phyloP scores from a whole-genome alignment of 495 filamentous ascomycete genomes.

The Staphylotrichum tortipilum region DNA sequence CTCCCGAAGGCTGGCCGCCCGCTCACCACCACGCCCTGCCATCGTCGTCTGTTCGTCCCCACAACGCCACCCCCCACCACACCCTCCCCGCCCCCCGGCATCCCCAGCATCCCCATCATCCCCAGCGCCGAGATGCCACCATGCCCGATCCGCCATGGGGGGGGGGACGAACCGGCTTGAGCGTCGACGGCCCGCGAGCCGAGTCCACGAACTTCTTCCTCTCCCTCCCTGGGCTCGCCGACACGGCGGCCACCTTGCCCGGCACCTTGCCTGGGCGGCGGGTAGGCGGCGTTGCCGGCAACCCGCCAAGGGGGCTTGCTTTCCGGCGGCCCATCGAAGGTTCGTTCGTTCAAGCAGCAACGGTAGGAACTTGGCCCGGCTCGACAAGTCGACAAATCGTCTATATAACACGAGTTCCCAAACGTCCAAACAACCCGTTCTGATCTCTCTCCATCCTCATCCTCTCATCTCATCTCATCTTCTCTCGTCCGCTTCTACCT shows the following conservation, averaged over 20 bases:
- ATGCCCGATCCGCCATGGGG: constrained; percentile 11
- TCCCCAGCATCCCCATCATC: neutral
- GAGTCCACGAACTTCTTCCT: too few species aligned
- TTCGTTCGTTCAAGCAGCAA: neutral
- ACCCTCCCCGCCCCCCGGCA: neutral
- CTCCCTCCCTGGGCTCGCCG: too few species aligned
- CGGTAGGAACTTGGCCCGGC: neutral
- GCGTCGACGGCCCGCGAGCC: constrained; percentile 25
- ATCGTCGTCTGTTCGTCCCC: too few species aligned
- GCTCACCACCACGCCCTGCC: too few species aligned
- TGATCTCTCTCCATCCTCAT: constrained; percentile 17
- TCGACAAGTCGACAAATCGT: neutral
- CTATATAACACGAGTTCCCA: constrained; percentile 20
- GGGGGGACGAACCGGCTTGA: constrained; percentile 9
- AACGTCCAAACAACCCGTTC: neutral
- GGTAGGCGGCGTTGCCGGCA: constrained; percentile 9
- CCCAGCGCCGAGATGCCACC: constrained; percentile 8
- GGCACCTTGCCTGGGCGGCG: constrained; percentile 3
- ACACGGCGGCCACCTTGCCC: neutral
- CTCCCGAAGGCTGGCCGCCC: constrained; percentile 3
- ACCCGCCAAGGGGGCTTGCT: constrained; percentile 9
- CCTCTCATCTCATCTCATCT: constrained; percentile 13
- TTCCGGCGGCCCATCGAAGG: constrained; percentile 2
- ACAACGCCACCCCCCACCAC: too few species aligned
- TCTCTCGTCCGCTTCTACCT: constrained; percentile 16